phyloP scores from a whole-genome alignment of 257 asterid species.

The Rhazya stricta region DNA sequence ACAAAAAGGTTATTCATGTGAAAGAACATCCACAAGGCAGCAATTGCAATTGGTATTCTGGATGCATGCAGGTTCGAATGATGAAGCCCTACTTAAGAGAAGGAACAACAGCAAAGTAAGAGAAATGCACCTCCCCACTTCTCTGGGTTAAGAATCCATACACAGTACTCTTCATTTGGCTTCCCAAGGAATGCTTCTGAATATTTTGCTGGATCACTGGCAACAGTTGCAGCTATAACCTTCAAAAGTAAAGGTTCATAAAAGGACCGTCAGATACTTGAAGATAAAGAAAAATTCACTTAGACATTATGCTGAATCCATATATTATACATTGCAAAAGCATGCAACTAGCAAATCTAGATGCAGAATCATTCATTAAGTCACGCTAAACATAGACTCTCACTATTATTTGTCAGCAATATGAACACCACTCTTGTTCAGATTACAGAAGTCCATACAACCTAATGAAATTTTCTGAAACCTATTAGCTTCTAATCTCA shows the following conservation, averaged over 20 bases:
- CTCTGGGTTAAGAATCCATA: constrained; percentile 90
- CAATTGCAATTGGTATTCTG: neutral
- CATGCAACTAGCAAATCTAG: neutral
- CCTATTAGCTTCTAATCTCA: neutral
- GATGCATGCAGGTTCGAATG: neutral
- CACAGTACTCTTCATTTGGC: constrained; percentile 75
- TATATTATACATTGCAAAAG: neutral
- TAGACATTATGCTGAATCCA: neutral
- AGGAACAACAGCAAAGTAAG: constrained; percentile 6
- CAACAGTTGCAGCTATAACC: constrained; percentile 94
- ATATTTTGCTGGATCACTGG: constrained; percentile 72
- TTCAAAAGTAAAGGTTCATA: constrained; percentile 20
- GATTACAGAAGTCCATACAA: neutral
- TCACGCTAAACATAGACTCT: neutral
- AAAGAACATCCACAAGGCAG: neutral
- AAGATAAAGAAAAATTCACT: constrained; percentile 8
- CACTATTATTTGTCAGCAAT: neutral
- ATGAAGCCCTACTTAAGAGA: neutral
- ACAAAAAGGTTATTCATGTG: neutral
- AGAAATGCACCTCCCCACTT: constrained; percentile 81
- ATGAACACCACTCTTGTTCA: neutral
- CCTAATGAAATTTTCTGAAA: neutral
- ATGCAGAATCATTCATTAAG: neutral
- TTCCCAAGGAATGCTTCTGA: constrained; percentile 85
- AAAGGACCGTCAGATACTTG: neutral